Conservation (phyloP, 2,329 filamentous ascomycete species). For the Paracorniculantispora psalliotae region DNA sequence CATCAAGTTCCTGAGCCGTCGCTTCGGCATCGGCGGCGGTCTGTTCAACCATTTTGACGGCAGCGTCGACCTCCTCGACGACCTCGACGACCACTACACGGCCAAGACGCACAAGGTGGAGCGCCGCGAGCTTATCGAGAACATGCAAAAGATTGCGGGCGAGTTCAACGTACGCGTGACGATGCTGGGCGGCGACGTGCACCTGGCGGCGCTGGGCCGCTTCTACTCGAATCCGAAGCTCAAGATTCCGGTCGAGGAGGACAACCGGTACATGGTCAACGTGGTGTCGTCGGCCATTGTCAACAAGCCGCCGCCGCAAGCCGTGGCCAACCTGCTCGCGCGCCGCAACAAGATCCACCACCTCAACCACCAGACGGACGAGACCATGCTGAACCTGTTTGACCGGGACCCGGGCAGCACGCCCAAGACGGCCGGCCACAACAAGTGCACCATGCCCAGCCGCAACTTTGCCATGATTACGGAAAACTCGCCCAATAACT, state of each 20-base stretch:
- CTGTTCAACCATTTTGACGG: conserved; percentile 95
- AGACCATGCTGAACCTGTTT: conserved; percentile 92
- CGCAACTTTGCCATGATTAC: conserved; percentile 90
- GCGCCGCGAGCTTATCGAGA: conserved; percentile 70
- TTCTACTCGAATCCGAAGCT: conserved; percentile 90
- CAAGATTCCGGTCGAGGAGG: conserved; percentile 69
- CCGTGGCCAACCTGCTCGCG: conserved; percentile 84
- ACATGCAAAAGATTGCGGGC: conserved; percentile 76
- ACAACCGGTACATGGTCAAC: conserved; percentile 94
- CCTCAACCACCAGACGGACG: conserved; percentile 69
- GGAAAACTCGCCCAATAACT: conserved; percentile 72
- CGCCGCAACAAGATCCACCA: conserved; percentile 80
- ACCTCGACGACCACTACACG: conserved; percentile 94
- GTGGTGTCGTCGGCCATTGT: conserved; percentile 92
- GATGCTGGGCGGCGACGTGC: conserved; percentile 90
- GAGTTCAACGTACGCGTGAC: conserved; percentile 87
- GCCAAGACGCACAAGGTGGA: conserved; percentile 87
- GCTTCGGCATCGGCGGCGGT: conserved; percentile 78
- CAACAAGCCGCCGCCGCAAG: conserved; percentile 86
- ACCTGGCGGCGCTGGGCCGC: conserved; percentile 83
- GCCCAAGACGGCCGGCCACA: conserved; percentile 69
- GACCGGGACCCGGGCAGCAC: conserved; percentile 75
- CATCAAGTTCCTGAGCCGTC: conserved; percentile 82
- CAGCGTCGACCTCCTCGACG: conserved; percentile 85
- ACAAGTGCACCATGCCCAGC: conserved; percentile 85